Evolutionary conservation across 2,329 filamentous ascomycete genomes (phyloP).

Genomic region (Nothophoma quercina): DNA sequence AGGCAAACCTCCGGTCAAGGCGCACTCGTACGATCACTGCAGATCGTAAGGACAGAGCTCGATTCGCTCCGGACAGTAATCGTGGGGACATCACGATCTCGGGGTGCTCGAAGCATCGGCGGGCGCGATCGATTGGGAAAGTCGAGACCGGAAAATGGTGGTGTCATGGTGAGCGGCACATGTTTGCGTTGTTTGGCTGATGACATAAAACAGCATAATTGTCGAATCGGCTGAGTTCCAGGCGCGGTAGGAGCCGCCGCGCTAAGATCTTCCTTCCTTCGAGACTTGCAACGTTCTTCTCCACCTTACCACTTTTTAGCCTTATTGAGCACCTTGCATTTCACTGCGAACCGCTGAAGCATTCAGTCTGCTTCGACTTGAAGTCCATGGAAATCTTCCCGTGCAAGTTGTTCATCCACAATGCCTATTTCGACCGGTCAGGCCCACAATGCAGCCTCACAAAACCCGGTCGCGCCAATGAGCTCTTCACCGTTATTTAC

Average conservation of each 20-base stretch:
- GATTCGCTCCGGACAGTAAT: slow-evolving; percentile 30
- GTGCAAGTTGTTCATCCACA: no score
- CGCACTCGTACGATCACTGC: slow-evolving; percentile 24
- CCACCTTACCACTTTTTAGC: not conserved
- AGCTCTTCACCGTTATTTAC: slow-evolving; percentile 1
- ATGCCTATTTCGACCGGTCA: slow-evolving; percentile 11
- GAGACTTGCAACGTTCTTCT: not conserved
- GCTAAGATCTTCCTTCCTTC: slow-evolving; percentile 10
- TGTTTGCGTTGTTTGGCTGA: slow-evolving; percentile 37
- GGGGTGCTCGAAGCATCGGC: slow-evolving; percentile 28
- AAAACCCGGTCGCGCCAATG: slow-evolving; percentile 1
- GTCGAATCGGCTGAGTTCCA: slow-evolving; percentile 16
- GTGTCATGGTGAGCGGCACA: slow-evolving; percentile 29
- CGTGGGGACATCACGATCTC: slow-evolving; percentile 45
- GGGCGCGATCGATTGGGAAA: slow-evolving; percentile 15
- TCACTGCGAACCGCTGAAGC: not conserved
- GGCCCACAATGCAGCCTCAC: slow-evolving; percentile 9
- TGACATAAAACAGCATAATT: slow-evolving; percentile 13
- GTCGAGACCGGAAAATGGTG: slow-evolving; percentile 24
- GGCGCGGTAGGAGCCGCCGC: slow-evolving; percentile 8
- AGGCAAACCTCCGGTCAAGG: slow-evolving; percentile 39
- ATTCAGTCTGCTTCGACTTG: not conserved
- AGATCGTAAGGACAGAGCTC: slow-evolving; percentile 22
- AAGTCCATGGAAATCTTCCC: not conserved
- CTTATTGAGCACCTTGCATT: not conserved